These are phyloP conservation scores for Agrostemma githago DNA, from an alignment of 148 eudicot species.

Conservation along the genomic window DNA sequence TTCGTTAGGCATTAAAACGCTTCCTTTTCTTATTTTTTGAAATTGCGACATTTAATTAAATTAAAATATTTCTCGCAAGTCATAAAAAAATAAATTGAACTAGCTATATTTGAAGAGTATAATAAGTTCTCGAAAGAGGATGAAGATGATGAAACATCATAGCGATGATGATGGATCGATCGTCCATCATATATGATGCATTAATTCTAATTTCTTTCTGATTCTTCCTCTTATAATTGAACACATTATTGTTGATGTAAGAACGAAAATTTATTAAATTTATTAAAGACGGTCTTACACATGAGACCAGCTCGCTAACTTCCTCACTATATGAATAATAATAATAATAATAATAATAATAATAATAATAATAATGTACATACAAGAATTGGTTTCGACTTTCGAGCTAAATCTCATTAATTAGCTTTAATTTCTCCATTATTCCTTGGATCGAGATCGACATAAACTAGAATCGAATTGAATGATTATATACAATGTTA, in stretches of 20 bases:
- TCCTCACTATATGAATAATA: too few species aligned
- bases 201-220: conserved; percentile 25
- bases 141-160: conserved; percentile 21
- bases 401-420: too few species aligned
- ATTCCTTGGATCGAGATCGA: conserved; percentile 32
- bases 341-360: too few species aligned
- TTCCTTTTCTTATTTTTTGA: too few species aligned
- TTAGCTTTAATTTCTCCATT: too few species aligned
- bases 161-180: conserved; percentile 24
- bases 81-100: too few species aligned
- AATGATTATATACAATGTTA: not conserved
- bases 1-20: too few species aligned
- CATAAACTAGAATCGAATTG: conserved; percentile 30
- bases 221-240: conserved; percentile 16
- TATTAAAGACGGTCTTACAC: not conserved
- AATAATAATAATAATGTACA: too few species aligned
- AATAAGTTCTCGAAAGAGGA: not conserved
- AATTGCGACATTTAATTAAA: too few species aligned
- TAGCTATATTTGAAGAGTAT: not conserved
- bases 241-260: not conserved
- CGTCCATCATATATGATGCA: conserved; percentile 15
- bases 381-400: too few species aligned
- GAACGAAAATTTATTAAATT: not conserved
- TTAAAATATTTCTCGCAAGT: too few species aligned
- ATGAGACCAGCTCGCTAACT: not conserved